A percentile compares a stretch with the other conserved stretches of the same genome.
phyloP scores from a whole-genome alignment of 768 basidiomycete genomes.

The Collybia sordida region DNA sequence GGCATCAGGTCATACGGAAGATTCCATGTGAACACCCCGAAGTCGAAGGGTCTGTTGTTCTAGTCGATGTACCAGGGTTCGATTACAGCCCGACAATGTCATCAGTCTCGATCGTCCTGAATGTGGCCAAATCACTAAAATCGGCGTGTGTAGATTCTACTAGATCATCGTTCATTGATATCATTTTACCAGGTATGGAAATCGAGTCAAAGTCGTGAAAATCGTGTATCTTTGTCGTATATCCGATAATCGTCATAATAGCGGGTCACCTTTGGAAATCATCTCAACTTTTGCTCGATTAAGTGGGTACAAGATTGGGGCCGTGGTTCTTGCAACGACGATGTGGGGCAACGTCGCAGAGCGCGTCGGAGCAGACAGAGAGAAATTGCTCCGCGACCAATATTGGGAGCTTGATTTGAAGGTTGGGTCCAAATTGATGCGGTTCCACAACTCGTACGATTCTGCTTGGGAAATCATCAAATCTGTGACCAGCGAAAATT shows the following conservation, averaged over 20 bases:
- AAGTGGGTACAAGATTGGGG: not conserved
- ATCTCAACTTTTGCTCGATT: not conserved
- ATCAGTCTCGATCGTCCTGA: not conserved
- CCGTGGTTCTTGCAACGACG: slow-evolving; percentile 1
- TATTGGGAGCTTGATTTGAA: not conserved
- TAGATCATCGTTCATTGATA: not conserved
- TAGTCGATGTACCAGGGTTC: slow-evolving; percentile 1
- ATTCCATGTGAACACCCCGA: too few relatives aligned
- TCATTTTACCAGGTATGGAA: not conserved
- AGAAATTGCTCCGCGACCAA: not conserved
- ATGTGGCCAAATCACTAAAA: not conserved
- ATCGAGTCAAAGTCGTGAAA: not conserved
- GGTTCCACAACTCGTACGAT: slow-evolving; percentile 1
- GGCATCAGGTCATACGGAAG: too few relatives aligned
- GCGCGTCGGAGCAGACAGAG: not conserved
- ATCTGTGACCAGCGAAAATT: too few relatives aligned
- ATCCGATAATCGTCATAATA: not conserved
- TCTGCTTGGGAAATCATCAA: slow-evolving; percentile 3
- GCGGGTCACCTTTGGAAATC: not conserved
- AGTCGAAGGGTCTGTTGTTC: not conserved
- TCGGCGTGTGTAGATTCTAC: not conserved
- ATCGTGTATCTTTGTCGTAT: slow-evolving; percentile 1
- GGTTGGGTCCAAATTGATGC: not conserved
- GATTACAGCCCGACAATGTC: not conserved
- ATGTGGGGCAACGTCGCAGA: not conserved